Base-by-base conservation (phyloP, 176 grass and related monocot genomes). In the Olyra latifolia region DNA sequence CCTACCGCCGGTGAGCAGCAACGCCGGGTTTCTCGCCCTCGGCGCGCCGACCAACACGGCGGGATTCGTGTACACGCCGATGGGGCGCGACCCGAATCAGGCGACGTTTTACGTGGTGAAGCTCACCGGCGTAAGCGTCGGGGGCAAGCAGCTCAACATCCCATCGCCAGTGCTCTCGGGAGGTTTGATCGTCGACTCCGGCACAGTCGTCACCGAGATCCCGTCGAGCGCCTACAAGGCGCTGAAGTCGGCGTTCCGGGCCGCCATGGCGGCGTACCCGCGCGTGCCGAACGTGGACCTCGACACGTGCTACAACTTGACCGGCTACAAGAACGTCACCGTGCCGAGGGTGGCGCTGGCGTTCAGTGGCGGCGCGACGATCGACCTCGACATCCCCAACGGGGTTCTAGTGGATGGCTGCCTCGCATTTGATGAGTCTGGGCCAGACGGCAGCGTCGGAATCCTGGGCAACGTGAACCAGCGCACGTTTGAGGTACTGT, bases 401-500 rank as follows among this genome's bases (percentile, higher is more conserved):
- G 94, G 94, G 27, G 48, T 88, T 1, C 63, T 93, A 1, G 23
- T 88, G 10, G 66, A 88, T 5, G 86, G 39, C n/a, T 97, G 90
- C 63, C 88, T 97, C 2, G 93, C 93, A 0, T 93, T 97, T 30
- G 42, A 32, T 0, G 86, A 80, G 3, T 66, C 86, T 3, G 68
- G 54, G 12, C 14, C 53, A 5, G 75, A 76, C 8, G 10, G 4
- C 47, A 38, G 50, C 32, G 1, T 66, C 0, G 81, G 83, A 5
- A 75, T 91, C 13, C 25, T 93, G 1, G 94, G 91, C 35, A 97
- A 88, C n/a, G 80, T 97, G 45, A 89, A 97, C 17, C 88, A 93
- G 70, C 84, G 80, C 16, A 88, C 78, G 1, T 45, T 93, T 7
- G 87, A 91, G 63, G 87, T 93, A 38, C 30, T 97, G 6, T 93